These are phyloP conservation scores for Acer campestre DNA, from an alignment of 345 rosid species.

Conservation along the genomic window DNA sequence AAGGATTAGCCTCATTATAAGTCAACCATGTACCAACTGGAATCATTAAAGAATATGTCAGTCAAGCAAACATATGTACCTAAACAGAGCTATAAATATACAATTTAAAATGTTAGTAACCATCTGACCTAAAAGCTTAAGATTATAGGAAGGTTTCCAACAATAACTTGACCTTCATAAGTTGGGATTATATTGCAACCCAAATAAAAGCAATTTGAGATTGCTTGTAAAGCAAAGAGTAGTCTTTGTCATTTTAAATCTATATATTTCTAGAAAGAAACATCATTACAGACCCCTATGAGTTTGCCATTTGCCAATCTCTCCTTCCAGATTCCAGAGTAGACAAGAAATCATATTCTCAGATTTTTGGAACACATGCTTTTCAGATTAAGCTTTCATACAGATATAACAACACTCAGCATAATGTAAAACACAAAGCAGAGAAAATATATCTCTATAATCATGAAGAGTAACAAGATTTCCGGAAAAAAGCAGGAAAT, in stretches of 20 bases:
- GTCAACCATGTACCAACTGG: neutral
- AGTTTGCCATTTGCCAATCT: neutral
- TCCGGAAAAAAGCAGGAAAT: neutral
- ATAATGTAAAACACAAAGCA: neutral
- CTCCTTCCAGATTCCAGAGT: neutral
- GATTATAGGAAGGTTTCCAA: neutral
- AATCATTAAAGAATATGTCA: neutral
- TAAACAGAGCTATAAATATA: too few species aligned
- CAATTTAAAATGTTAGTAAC: too few species aligned
- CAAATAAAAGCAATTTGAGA: neutral
- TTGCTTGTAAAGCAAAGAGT: neutral
- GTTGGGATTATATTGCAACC: constrained; percentile 1
- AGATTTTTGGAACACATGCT: neutral
- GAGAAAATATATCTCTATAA: neutral
- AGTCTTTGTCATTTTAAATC: neutral
- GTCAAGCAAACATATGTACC: too few species aligned
- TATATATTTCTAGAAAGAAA: constrained; percentile 1
- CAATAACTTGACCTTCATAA: neutral
- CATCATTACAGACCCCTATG: neutral
- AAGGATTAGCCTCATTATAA: neutral
- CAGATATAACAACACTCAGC: neutral
- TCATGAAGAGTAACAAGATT: neutral
- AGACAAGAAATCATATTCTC: neutral
- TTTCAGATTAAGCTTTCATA: neutral
- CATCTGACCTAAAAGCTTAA: too few species aligned